Base-by-base conservation (phyloP, 148 eudicot genomes). In the Gaultheria prostrata region DNA sequence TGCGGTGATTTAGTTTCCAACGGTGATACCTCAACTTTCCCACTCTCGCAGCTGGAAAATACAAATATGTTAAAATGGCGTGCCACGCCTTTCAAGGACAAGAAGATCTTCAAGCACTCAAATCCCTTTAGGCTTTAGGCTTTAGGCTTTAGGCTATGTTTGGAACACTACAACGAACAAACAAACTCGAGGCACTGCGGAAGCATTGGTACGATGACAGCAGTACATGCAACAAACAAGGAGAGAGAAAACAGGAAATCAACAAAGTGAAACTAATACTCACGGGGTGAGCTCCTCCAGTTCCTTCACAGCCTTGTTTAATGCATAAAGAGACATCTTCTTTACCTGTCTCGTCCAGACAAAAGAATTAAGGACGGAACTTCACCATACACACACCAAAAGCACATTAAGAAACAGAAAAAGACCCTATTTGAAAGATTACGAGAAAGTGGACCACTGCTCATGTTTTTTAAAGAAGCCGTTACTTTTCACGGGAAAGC, bases 261-360 rank as follows among this genome's bases (percentile, higher is more conserved):
- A 48, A 21, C 69, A 78, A 57, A 78, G 59, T 1, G 26, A 57
- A 72, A 59, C 69, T 33, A 21, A 39, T 33, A 86, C 85, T 85
- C 76, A 85, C 87, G 39, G 28, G 28, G 82, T 69, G 21, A 85
- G 67, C 69, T 67, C 2, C 80, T 85, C 80, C 49, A 86, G 63
- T 8, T 74, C 56, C 6, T 59, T 8, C 80, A 80, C 81, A 50
- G 86, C 85, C 35, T 80, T 33, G 24, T n/a, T 61, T 67, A 86
- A 72, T 15, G 86, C 88, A 80, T 83, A 30, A 74, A 86, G 88
- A 70, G 86, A 57, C 88, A 86, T 86, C 86, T 86, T 86, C 63
- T 86, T 86, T 32, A 86, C 88, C 88, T 86, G 76, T 75, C 3
- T n/a, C 75, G 71, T 81, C 17, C 13, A 33, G 18, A 70, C 18